phyloP scores from a whole-genome alignment of 1,284 basidiomycete species.

The Cryptococcus deneoformans region DNA sequence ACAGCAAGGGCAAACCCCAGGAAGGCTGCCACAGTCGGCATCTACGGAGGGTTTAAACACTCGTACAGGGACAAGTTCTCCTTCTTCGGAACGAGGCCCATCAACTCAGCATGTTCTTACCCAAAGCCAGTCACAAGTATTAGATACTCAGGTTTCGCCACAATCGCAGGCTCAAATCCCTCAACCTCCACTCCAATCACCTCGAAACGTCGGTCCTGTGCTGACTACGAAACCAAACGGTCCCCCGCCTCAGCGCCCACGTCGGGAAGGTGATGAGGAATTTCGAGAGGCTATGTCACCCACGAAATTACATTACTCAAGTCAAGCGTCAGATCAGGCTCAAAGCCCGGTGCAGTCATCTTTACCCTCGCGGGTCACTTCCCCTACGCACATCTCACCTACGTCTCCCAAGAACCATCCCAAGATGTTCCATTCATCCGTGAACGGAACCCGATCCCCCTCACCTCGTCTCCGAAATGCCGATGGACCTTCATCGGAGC shows the following conservation, averaged over 20 bases:
- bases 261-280: constrained; percentile 64
- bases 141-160: background rate
- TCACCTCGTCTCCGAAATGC: constrained; percentile 35
- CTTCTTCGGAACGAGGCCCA: background rate
- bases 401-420: constrained; percentile 21
- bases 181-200: constrained; percentile 9
- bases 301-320: constrained; percentile 38
- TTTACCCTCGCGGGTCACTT: constrained; percentile 56
- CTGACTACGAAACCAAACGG: constrained; percentile 26
- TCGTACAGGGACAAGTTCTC: background rate
- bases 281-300: constrained; percentile 48
- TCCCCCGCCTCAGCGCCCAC: constrained; percentile 60
- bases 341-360: constrained; percentile 26
- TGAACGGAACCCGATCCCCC: constrained; percentile 42
- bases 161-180: background rate
- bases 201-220: background rate
- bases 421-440: constrained; percentile 39
- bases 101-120: background rate
- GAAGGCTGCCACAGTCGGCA: constrained; percentile 16
- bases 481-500: constrained; percentile 22
- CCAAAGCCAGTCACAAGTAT: background rate
- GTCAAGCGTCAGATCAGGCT: too few species aligned
- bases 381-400: constrained; percentile 42
- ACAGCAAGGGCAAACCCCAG: background rate
- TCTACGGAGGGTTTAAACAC: background rate